These are phyloP conservation scores for Hordeum marinum DNA, from an alignment of 176 grass and related monocot species.

Conservation along the genomic window DNA sequence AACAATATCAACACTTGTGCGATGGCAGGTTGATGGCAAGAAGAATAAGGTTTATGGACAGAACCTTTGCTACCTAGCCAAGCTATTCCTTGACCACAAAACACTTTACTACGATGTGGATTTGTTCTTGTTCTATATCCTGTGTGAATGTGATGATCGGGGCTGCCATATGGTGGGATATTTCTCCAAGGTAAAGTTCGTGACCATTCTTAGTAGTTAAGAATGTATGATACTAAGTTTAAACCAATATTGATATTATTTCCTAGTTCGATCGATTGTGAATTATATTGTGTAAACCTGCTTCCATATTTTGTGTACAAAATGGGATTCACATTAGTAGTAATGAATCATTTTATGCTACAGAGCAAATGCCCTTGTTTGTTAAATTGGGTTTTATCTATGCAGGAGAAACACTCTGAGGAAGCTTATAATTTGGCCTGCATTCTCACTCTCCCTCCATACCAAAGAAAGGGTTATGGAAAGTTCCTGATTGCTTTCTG, in stretches of 20 bases:
- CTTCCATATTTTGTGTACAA: slow-evolving; percentile 13
- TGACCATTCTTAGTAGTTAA: background rate
- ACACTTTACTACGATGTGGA: slow-evolving; percentile 96
- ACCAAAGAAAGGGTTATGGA: slow-evolving; percentile 98
- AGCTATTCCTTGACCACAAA: slow-evolving; percentile 98
- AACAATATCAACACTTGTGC: background rate
- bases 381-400: background rate
- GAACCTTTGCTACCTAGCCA: slow-evolving; percentile 96
- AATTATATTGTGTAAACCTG: background rate
- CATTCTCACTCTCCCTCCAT: slow-evolving; percentile 98
- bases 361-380: background rate
- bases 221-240: background rate
- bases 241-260: background rate
- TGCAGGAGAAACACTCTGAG: slow-evolving; percentile 93
- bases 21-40: slow-evolving; percentile 92
- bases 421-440: slow-evolving; percentile 98
- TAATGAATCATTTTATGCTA: slow-evolving; percentile 3
- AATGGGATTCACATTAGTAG: background rate
- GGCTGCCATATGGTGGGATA: slow-evolving; percentile 99
- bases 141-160: slow-evolving; percentile 98
- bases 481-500: slow-evolving; percentile 98
- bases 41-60: slow-evolving; percentile 99
- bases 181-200: slow-evolving; percentile 82
- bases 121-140: slow-evolving; percentile 95
- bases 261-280: background rate